Evolutionary conservation across 768 basidiomycete genomes (phyloP), one percentile per base, ranked within the genome.

Genomic region (Roridomyces roridus): DNA sequence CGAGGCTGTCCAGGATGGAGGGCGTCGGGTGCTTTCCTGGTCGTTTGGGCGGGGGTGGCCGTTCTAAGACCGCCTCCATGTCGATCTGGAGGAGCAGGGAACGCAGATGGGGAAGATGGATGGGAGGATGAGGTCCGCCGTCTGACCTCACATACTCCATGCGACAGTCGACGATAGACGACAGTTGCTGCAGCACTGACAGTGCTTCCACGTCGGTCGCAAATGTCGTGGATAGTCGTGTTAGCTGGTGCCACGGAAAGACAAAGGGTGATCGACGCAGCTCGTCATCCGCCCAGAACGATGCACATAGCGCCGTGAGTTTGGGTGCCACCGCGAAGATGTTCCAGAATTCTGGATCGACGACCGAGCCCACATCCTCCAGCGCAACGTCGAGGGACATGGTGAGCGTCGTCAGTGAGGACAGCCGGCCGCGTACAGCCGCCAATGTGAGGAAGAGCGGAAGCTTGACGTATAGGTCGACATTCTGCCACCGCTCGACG

Each of bases 201-300:
- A 58, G 40, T 3, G 40, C 45, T 23, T 58, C 50, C n/a, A 34
- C 26, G 39, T 26, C 41, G 2, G 45, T 46, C 18, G 45, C 10
- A 21, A 52, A 46, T 4, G 49, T 47, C 1, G 45, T 47, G 6
- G 45, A 52, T 1, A 58, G 46, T 9, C 50, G 50, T 6, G 50
- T 58, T n/a, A 58, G 44, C 44, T 52, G 57, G 14, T 47, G 25
- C 50, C 50, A 52, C 12, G 50, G 50, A 10, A 58, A 21, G 2
- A 25, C 11, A 25, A 58, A 58, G 3, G 57, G 57, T 6, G 50
- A 10, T 9, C n/a, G 39, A 3, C 15, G 14, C 23, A 41, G 29
- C 17, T 15, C 8, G 4, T 5, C 4, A 2, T 20, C 4, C 21
- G 21, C 45, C 39, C 39, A 40, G 39, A 23, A 40, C 15, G n/a